A percentile compares a stretch with the other conserved stretches of the same genome.
These are phyloP conservation scores for Raphanus sativus DNA, from an alignment of 345 rosid genomes.

Conservation along the genomic window DNA sequence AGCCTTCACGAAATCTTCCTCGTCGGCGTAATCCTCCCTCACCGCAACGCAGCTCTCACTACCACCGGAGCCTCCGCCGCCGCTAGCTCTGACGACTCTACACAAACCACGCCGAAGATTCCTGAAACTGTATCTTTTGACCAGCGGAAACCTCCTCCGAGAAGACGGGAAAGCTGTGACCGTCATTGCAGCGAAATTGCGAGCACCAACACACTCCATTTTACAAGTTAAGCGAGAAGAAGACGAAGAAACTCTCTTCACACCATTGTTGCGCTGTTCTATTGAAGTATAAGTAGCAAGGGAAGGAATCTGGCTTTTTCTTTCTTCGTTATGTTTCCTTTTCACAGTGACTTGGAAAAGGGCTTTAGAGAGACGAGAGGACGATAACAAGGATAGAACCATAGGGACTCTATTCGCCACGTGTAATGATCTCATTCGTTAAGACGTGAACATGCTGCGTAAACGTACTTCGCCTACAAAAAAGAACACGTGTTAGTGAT, in stretches of 20 bases:
- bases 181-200: conserved; percentile 63
- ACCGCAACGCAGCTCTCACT: conserved; percentile 70
- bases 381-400: conserved; percentile 15
- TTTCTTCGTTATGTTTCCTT: neutral
- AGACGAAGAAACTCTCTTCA: conserved; percentile 1
- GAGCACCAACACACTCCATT: conserved; percentile 77
- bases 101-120: conserved; percentile 36
- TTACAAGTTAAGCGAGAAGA: neutral
- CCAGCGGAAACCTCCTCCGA: conserved; percentile 22
- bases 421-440: neutral
- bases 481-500: conserved; percentile 4
- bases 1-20: conserved; percentile 79
- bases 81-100: conserved; percentile 54
- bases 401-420: neutral
- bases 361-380: conserved; percentile 36
- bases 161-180: conserved; percentile 43
- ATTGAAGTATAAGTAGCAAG: neutral
- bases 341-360: conserved; percentile 7
- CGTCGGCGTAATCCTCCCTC: conserved; percentile 66
- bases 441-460: neutral
- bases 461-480: neutral
- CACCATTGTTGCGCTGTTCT: conserved; percentile 26
- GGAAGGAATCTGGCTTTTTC: neutral
- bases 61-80: conserved; percentile 42
- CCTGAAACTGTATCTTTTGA: conserved; percentile 25